Evolutionary conservation across 2,329 filamentous ascomycete species (phyloP), one percentile per base, ranked within the genome.

Genomic region (Zasmidium citrigriseum): DNA sequence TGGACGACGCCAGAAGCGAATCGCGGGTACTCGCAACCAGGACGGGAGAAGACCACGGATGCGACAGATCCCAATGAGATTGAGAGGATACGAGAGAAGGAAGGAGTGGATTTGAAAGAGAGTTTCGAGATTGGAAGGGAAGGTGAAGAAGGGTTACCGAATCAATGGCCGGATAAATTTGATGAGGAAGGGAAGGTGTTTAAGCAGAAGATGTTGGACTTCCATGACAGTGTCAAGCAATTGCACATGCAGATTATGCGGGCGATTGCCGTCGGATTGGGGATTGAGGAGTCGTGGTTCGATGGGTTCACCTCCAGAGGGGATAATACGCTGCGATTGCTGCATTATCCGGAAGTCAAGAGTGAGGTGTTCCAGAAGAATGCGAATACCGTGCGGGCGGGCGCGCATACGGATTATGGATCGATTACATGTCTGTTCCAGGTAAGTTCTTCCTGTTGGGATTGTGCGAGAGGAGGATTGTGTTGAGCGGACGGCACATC

Each of bases 221-320:
- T 97, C 74, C 89, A 89, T 65, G 81, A 81, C n/a, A 80, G 81
- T 60, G 96, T 91, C 75, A 90, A 91, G 72, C 72, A 77, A 14
- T 73, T 97, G 55, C 89, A 97, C 73, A 79, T 85, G 24, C 80
- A 92, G 77, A 93, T 96, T 72, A 77, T 79, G 34, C 84, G 89
- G 83, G 23, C 74, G 76, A 61, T 81, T 79, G 34, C 80, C 82
- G 66, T 95, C 89, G 77, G 81, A 84, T 67, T 78, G 76, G 52
- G 77, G 88, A 59, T 81, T 78, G 69, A 93, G 87, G 89, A 86
- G 86, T 63, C 67, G 3, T 96, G 88, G 80, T 97, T 97, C 68
- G 91, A 96, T 67, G 67, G 72, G 3, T 96, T 84, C 70, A 87
- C 91, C 0, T 84, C 89, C 66, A 83, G 78, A 1, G 61, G 90